Evolutionary conservation across 495 filamentous ascomycete species (phyloP).

Genomic region (Barbatosphaeria neglecta): DNA sequence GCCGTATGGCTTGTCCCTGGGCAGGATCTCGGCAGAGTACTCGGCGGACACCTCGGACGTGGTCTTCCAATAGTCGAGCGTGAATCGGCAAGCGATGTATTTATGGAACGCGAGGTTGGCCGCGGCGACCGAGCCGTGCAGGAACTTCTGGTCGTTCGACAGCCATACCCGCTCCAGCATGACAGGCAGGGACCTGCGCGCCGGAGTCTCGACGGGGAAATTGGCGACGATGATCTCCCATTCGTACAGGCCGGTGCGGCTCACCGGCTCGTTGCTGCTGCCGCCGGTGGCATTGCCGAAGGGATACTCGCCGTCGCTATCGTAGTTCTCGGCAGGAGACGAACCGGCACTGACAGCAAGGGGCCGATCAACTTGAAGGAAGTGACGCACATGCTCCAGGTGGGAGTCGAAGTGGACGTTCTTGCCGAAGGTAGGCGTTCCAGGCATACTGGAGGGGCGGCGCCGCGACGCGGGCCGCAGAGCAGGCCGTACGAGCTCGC

Average conservation of each 20-base stretch:
- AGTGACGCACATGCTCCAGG: constrained; percentile 89
- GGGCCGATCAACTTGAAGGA: constrained; percentile 83
- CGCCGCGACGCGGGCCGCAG: constrained; percentile 64
- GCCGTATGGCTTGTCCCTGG: constrained; percentile 51
- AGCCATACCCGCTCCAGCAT: constrained; percentile 75
- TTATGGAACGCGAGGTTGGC: constrained; percentile 90
- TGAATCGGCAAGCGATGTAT: constrained; percentile 77
- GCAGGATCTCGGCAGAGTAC: constrained; percentile 67
- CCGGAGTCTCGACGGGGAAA: constrained; percentile 60
- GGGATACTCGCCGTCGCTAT: constrained; percentile 76
- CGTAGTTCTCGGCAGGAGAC: constrained; percentile 82
- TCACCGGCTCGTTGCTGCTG: constrained; percentile 25
- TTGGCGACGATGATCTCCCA: constrained; percentile 81
- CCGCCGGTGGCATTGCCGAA: constrained; percentile 56
- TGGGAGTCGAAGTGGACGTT: constrained; percentile 92
- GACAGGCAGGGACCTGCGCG: constrained; percentile 53
- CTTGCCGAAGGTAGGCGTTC: constrained; percentile 89
- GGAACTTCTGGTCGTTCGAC: constrained; percentile 70
- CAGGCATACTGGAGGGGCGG: constrained; percentile 91
- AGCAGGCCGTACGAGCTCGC: constrained; percentile 88
- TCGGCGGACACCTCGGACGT: constrained; percentile 88
- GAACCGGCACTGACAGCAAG: constrained; percentile 89
- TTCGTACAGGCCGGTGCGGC: constrained; percentile 50
- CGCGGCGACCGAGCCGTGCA: constrained; percentile 73
- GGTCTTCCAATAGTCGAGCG: constrained; percentile 95